A percentile compares a stretch with the other conserved stretches of the same genome.
phyloP scores from a whole-genome alignment of 805 yeast genomes.

The Lipomyces anomalus region DNA sequence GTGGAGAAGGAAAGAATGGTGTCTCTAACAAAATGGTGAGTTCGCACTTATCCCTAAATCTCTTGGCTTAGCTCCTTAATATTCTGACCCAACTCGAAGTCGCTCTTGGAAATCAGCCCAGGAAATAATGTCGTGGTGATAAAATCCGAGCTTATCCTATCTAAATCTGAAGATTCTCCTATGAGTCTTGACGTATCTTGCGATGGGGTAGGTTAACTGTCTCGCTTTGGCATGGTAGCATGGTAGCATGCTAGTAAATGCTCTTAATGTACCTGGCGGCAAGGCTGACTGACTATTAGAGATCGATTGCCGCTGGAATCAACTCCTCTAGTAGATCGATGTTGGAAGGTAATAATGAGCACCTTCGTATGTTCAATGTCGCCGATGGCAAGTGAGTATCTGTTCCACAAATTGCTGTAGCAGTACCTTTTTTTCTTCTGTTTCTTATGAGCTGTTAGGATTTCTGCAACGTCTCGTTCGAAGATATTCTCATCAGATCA shows the following conservation, averaged over 20 bases:
- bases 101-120: not conserved
- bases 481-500: no score
- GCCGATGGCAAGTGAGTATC: no score
- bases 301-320: conserved; percentile 59
- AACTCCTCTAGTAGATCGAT: conserved; percentile 58
- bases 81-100: no score
- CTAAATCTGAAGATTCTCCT: conserved; percentile 71
- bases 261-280: not conserved
- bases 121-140: no score
- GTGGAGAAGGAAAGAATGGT: conserved; percentile 90
- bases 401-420: no score
- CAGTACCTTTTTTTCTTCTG: no score
- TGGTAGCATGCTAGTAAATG: conserved; percentile 1
- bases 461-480: no score
- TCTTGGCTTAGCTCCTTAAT: no score
- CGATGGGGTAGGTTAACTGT: no score
- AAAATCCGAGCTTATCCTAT: conserved; percentile 4
- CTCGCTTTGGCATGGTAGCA: no score
- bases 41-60: not conserved
- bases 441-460: no score
- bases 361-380: conserved; percentile 54
- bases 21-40: conserved; percentile 66
- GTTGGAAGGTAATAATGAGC: conserved; percentile 58
- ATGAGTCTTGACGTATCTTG: conserved; percentile 62
- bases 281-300: not conserved